Conservation (phyloP, 108 stramenopile species). For the Parietichytrium sp. region DNA sequence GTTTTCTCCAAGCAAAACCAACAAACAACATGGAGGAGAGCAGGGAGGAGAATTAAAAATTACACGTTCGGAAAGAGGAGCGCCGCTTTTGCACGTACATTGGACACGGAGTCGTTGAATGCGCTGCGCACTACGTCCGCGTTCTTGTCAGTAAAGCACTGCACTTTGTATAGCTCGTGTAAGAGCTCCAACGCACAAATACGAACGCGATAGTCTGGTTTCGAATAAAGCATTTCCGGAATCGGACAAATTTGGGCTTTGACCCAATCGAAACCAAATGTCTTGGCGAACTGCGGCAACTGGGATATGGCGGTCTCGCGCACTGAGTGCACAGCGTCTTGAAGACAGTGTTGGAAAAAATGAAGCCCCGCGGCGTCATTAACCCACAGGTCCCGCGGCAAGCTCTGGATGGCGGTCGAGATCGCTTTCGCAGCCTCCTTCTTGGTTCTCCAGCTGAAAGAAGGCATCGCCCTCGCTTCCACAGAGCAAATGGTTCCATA, state of each 20-base stretch:
- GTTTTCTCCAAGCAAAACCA: too few species aligned
- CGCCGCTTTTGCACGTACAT: neutral
- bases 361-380: neutral
- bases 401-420: neutral
- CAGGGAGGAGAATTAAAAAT: too few species aligned
- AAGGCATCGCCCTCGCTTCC: too few species aligned
- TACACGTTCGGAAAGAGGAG: too few species aligned
- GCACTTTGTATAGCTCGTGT: neutral
- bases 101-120: conserved; percentile 8
- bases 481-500: neutral
- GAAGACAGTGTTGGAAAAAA: neutral
- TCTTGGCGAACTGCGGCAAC: neutral
- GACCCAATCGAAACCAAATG: conserved; percentile 11
- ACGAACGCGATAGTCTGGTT: conserved; percentile 27
- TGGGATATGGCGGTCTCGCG: neutral
- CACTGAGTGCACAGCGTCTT: neutral
- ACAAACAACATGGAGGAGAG: too few species aligned
- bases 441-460: conserved; percentile 10
- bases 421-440: neutral
- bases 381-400: neutral
- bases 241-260: neutral
- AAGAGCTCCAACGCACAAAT: conserved; percentile 4
- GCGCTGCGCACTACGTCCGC: conserved; percentile 6
- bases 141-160: neutral
- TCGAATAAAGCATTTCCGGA: neutral